These are phyloP conservation scores for Jamesozyma rosinii DNA, from an alignment of 805 yeast genomes.

Conservation along the genomic window DNA sequence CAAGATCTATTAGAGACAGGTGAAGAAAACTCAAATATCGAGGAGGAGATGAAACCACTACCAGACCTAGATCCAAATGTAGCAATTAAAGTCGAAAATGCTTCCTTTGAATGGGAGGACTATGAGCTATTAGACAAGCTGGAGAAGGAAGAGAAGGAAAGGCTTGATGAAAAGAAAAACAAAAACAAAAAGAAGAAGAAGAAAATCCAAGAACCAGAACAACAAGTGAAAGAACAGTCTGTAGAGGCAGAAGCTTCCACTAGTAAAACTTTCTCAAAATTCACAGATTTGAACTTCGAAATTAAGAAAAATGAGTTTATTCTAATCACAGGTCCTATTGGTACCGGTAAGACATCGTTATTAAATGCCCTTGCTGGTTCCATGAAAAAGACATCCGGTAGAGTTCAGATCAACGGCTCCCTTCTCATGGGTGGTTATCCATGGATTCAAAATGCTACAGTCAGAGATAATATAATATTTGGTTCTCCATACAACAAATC, in stretches of 20 bases:
- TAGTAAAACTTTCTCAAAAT: slow-evolving; percentile 33
- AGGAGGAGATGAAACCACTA: slow-evolving; percentile 10
- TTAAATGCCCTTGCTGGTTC: slow-evolving; percentile 63
- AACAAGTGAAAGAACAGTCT: not conserved
- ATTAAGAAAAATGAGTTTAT: slow-evolving; percentile 60
- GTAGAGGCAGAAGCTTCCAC: slow-evolving; percentile 4
- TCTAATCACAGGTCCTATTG: slow-evolving; percentile 55
- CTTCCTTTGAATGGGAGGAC: slow-evolving; percentile 59
- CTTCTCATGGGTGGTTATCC: slow-evolving; percentile 54
- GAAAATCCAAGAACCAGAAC: slow-evolving; percentile 1
- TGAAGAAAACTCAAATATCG: slow-evolving; percentile 24
- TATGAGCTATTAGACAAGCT: slow-evolving; percentile 31
- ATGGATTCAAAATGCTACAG: slow-evolving; percentile 78
- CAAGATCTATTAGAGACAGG: slow-evolving; percentile 43
- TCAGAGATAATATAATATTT: slow-evolving; percentile 63
- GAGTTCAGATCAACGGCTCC: slow-evolving; percentile 43
- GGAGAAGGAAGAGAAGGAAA: slow-evolving; percentile 25
- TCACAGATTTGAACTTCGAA: slow-evolving; percentile 40
- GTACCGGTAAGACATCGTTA: slow-evolving; percentile 73
- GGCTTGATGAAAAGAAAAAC: slow-evolving; percentile 12
- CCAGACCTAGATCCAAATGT: slow-evolving; percentile 17
- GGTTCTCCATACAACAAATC: slow-evolving; percentile 46
- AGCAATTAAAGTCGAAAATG: slow-evolving; percentile 46
- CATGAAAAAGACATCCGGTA: slow-evolving; percentile 51
- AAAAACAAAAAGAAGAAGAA: slow-evolving; percentile 2